Evolutionary conservation across 1,284 basidiomycete genomes (phyloP), one percentile per base, ranked within the genome.

Genomic region (Thecaphora frezii): DNA sequence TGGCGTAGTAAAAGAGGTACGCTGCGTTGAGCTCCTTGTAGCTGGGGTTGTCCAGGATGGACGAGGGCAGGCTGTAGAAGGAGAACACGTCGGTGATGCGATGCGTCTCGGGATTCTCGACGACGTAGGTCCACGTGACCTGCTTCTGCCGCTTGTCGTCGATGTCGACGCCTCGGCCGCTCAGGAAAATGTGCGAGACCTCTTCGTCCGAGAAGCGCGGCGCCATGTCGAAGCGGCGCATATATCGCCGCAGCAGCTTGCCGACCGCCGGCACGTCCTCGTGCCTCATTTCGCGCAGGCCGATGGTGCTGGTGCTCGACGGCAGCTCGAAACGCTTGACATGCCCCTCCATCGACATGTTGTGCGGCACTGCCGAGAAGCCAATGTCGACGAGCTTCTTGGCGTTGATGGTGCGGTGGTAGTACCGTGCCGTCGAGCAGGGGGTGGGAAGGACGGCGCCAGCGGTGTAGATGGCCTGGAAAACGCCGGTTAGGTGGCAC

Each of bases 401-500:
- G 22, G 97, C 86, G 79, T 97, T 97, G 47, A 99, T 82, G 44
- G 89, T 87, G 21, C 96, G 91, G 77, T 99, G 96, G 81, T 87
- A 91, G 80, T 97, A 97, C 92, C 25, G 86, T 13, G 71, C 48
- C 44, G 71, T 74, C 26, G 58, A 63, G 2, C 76, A 59, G 5
- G 76, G 76, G 8, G 76, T 78, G 1, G 76, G 76, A 3, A 78
- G 52, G 0, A 77, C 76, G 0, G 54, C 51, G 2, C 76, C 76
- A 5, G 66, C 93, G 0, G 96, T 99, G 80, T 98, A 98, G 53
- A 98, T 90, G 4, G 96, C 96, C 81, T 99, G 96, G 83, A 97
- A 98, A 47, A 96, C 84, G 45, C 92, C 90, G 59, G 86, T 85
- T 19, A 97, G 83, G 79, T 98, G 87, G 62, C 91, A 90, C 74